Evolutionary conservation across 1,284 basidiomycete species (phyloP).

Genomic region (Melampsora abietis-canadensis): DNA sequence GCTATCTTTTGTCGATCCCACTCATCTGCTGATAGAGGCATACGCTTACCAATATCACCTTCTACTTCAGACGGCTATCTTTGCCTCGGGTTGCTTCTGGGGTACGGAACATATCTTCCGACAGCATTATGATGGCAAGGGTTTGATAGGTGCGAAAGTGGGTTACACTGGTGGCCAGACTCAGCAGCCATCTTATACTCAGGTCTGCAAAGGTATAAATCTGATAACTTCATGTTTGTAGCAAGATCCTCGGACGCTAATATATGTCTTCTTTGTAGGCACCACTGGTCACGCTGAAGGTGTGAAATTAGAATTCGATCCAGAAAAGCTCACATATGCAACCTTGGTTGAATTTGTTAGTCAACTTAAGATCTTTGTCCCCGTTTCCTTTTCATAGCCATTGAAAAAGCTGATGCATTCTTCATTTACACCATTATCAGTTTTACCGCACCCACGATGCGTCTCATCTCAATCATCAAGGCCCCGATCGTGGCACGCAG

Average conservation of each 20-base stretch:
- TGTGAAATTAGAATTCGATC: constrained; percentile 79
- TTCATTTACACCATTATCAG: background rate
- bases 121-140: constrained; percentile 29
- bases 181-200: constrained; percentile 33
- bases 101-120: constrained; percentile 50
- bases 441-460: constrained; percentile 79
- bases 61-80: constrained; percentile 59
- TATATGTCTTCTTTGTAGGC: constrained; percentile 56
- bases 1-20: too few species aligned
- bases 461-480: constrained; percentile 60
- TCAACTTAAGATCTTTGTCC: background rate
- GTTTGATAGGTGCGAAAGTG: constrained; percentile 29
- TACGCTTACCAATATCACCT: too few species aligned
- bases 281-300: constrained; percentile 86
- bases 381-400: background rate
- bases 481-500: constrained; percentile 57
- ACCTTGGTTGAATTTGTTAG: constrained; percentile 40
- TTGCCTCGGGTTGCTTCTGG: constrained; percentile 68
- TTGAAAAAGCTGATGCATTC: background rate
- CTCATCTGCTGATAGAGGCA: too few species aligned
- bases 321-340: constrained; percentile 49
- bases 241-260: background rate
- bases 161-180: constrained; percentile 35
- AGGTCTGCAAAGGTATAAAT: constrained; percentile 30
- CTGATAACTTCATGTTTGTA: too few species aligned